phyloP scores from a whole-genome alignment of 371 early-diverging fungal genomes.

The Mortierella sp. region DNA sequence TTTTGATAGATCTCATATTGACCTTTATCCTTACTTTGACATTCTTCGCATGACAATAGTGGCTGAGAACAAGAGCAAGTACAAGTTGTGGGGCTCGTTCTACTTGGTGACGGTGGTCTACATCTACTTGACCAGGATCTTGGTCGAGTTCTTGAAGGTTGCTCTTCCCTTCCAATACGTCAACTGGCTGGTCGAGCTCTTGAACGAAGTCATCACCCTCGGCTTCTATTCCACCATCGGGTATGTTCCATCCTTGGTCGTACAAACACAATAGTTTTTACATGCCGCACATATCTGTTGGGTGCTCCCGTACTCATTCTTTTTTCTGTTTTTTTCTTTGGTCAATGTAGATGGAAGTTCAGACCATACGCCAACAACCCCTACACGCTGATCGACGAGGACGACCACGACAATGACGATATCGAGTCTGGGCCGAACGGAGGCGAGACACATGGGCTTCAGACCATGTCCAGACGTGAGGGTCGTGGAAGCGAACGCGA shows the following conservation, averaged over 20 bases:
- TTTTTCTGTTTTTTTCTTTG: not conserved
- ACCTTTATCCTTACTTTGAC: not conserved
- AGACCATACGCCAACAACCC: slow-evolving; percentile 69
- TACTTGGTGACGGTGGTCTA: slow-evolving; percentile 70
- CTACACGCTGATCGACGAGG: slow-evolving; percentile 63
- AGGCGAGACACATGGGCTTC: slow-evolving; percentile 47
- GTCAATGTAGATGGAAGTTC: slow-evolving; percentile 55
- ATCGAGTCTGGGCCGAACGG: slow-evolving; percentile 31
- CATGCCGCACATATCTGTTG: too few relatives aligned
- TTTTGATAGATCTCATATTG: not conserved
- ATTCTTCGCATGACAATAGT: slow-evolving; percentile 46
- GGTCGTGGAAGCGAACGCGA: slow-evolving; percentile 37
- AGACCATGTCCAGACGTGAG: slow-evolving; percentile 56
- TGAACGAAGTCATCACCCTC: slow-evolving; percentile 65
- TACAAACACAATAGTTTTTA: too few relatives aligned
- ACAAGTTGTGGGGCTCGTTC: slow-evolving; percentile 71
- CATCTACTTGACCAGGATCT: slow-evolving; percentile 67
- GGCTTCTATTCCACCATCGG: slow-evolving; percentile 67
- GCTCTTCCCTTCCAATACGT: slow-evolving; percentile 67
- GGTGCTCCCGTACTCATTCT: not conserved
- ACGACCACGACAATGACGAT: slow-evolving; percentile 57
- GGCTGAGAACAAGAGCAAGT: slow-evolving; percentile 63
- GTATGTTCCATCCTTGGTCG: slow-evolving; percentile 22
- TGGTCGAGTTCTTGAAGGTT: slow-evolving; percentile 65
- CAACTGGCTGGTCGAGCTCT: slow-evolving; percentile 66